Evolutionary conservation across 768 basidiomycete species (phyloP).

Genomic region (Cystofilobasidium capitatum): DNA sequence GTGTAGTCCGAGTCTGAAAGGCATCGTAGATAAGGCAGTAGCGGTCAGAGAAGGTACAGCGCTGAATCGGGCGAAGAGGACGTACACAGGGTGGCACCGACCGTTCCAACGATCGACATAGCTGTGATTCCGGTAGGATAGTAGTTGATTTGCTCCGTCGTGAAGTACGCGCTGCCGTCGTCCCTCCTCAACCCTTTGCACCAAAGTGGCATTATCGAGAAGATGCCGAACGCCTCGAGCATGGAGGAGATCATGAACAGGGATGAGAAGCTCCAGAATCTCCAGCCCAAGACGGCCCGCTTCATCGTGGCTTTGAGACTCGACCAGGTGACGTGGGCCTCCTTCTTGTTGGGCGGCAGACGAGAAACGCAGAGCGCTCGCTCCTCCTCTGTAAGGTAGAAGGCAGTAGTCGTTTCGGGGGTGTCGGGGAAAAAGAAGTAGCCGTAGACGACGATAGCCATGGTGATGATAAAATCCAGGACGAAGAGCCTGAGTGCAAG

Average conservation of each 20-base stretch:
- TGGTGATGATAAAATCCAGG: neutral
- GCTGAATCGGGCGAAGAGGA: neutral
- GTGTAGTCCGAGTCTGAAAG: constrained; percentile 1
- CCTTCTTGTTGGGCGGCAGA: constrained; percentile 2
- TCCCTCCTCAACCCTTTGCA: too few species aligned
- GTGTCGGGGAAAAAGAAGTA: constrained; percentile 16
- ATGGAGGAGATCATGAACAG: neutral
- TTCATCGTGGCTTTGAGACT: neutral
- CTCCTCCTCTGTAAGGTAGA: constrained; percentile 8
- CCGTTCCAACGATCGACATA: neutral
- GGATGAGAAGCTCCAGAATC: neutral
- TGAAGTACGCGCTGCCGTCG: neutral
- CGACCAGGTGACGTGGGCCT: neutral
- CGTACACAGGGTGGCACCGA: neutral
- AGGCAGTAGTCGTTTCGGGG: constrained; percentile 1
- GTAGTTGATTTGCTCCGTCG: constrained; percentile 3
- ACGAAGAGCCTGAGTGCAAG: constrained; percentile 1
- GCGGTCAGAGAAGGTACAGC: neutral
- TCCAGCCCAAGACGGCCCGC: neutral
- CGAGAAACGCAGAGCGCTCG: constrained; percentile 1
- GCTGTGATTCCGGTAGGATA: constrained; percentile 6
- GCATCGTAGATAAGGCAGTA: neutral
- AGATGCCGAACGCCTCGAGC: neutral
- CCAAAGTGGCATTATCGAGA: neutral
- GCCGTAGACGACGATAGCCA: constrained; percentile 3